Evolutionary conservation across 1,284 basidiomycete species (phyloP).

Genomic region (Cutaneotrichosporon sp.): DNA sequence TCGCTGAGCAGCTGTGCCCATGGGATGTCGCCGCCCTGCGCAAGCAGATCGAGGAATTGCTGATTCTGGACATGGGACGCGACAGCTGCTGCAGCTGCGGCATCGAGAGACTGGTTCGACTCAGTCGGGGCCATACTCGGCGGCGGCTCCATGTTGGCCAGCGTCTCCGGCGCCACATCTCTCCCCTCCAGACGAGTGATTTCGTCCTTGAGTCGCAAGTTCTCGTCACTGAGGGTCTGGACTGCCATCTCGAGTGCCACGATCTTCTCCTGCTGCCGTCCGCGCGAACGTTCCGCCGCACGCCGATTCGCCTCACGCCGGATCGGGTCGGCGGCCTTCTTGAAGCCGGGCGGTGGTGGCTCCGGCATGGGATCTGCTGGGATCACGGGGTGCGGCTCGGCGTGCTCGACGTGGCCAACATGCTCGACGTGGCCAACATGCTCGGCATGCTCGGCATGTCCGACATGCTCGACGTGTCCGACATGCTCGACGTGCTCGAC

Average conservation of each 20-base stretch:
- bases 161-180: constrained; percentile 5
- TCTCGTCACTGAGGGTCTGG: constrained; percentile 42
- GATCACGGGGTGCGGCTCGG: neutral
- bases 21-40: constrained; percentile 25
- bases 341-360: neutral
- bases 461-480: neutral
- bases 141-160: neutral
- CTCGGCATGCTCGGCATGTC: neutral
- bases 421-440: no score
- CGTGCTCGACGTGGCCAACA: neutral
- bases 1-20: constrained; percentile 6
- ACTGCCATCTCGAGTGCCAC: constrained; percentile 40
- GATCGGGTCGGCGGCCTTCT: constrained; percentile 33
- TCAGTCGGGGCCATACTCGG: constrained; percentile 15
- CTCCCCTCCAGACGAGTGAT: constrained; percentile 35
- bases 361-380: constrained; percentile 1
- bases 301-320: constrained; percentile 51
- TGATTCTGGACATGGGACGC: neutral
- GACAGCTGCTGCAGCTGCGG: neutral
- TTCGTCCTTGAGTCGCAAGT: constrained; percentile 41
- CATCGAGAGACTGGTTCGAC: neutral
- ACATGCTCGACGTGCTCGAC: neutral
- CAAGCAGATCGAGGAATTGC: constrained; percentile 3
- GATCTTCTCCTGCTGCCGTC: constrained; percentile 41
- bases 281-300: constrained; percentile 49